Percentiles rank a stretch among this genome's conserved stretches.
phyloP scores from a whole-genome alignment of 257 asterid genomes.

The Solanum corneliomulleri region DNA sequence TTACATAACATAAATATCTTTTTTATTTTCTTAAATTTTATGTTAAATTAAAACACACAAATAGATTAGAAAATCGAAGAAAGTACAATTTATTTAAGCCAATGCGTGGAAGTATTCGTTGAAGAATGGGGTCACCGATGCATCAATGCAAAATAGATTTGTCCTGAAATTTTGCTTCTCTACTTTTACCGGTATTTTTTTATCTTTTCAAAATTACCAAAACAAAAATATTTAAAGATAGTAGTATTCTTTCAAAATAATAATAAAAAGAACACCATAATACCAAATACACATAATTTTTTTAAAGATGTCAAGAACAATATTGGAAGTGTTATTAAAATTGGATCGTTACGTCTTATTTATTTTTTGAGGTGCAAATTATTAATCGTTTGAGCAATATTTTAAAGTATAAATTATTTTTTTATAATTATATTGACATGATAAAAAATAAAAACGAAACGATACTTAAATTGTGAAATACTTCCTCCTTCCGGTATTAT shows the following conservation, averaged over 20 bases:
- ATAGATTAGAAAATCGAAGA: not conserved
- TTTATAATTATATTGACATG: too few relatives aligned
- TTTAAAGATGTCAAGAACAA: not conserved
- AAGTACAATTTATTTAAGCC: not conserved
- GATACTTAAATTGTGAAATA: not conserved
- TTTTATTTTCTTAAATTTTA: too few relatives aligned
- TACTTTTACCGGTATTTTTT: too few relatives aligned
- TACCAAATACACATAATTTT: not conserved
- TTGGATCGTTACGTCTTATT: not conserved
- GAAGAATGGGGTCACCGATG: not conserved
- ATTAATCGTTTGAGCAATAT: not conserved
- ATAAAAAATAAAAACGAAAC: not conserved
- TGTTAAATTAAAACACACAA: not conserved
- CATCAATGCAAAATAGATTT: not conserved
- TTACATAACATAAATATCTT: too few relatives aligned
- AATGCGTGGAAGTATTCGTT: not conserved
- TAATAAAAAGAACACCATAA: not conserved
- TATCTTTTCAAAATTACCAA: not conserved
- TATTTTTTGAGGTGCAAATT: not conserved
- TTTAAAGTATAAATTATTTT: not conserved
- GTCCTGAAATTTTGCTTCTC: not conserved
- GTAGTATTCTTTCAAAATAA: not conserved
- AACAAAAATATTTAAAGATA: not conserved
- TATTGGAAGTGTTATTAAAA: not conserved
- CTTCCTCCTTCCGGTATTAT: rapidly evolving